Conservation (phyloP, 805 yeast species). For the Nakazawaea wickerhamii region DNA sequence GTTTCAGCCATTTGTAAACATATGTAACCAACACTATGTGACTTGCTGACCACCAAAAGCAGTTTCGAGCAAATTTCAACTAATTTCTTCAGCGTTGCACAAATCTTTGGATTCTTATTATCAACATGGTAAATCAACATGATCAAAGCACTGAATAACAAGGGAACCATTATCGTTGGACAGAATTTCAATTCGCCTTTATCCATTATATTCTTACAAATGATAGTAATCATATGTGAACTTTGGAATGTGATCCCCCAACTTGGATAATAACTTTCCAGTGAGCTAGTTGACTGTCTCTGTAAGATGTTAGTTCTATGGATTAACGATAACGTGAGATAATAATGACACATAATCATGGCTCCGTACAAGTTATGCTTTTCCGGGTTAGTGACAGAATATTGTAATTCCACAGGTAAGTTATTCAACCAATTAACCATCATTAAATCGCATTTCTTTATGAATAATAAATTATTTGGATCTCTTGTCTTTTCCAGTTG, state of each 20-base stretch:
- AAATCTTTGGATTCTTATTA: constrained; percentile 11
- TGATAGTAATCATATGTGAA: constrained; percentile 66
- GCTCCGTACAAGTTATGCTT: constrained; percentile 55
- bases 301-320: constrained; percentile 64
- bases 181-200: constrained; percentile 44
- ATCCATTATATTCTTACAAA: constrained; percentile 46
- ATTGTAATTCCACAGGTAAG: constrained; percentile 57
- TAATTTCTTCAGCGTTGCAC: constrained; percentile 9
- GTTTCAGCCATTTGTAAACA: constrained; percentile 13
- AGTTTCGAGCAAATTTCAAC: constrained; percentile 11
- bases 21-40: constrained; percentile 9
- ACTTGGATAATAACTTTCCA: constrained; percentile 47
- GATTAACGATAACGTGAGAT: constrained; percentile 62
- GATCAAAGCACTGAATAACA: constrained; percentile 10
- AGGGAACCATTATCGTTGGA: constrained; percentile 49
- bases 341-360: constrained; percentile 61
- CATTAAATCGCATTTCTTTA: constrained; percentile 63
- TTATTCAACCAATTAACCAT: constrained; percentile 74
- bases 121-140: constrained; percentile 13
- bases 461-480: constrained; percentile 29
- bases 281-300: constrained; percentile 15
- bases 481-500: constrained; percentile 51
- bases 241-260: constrained; percentile 82
- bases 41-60: constrained; percentile 9
- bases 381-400: constrained; percentile 49